These are phyloP conservation scores for Pisolithus orientalis DNA, from an alignment of 768 basidiomycete genomes.

Conservation along the genomic window DNA sequence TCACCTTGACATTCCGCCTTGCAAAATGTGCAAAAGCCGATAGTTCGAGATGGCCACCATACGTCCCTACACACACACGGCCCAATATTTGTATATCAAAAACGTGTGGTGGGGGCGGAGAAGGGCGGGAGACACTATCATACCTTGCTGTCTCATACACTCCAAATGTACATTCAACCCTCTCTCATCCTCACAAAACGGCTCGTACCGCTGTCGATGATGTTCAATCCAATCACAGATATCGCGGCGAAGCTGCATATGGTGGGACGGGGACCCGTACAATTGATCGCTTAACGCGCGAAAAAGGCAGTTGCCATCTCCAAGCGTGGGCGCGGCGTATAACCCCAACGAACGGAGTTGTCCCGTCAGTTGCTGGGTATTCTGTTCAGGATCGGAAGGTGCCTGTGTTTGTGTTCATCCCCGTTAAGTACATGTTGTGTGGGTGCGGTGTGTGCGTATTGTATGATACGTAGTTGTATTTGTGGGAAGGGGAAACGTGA, in stretches of 20 bases:
- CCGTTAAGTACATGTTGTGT: neutral
- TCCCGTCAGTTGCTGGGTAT: constrained; percentile 56
- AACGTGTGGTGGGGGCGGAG: constrained; percentile 8
- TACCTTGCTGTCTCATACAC: constrained; percentile 77
- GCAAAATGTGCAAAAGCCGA: constrained; percentile 84
- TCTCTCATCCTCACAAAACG: constrained; percentile 85
- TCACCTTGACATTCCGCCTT: constrained; percentile 77
- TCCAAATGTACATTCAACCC: constrained; percentile 64
- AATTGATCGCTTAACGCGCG: constrained; percentile 86
- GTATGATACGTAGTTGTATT: constrained; percentile 10
- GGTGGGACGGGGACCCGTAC: constrained; percentile 65
- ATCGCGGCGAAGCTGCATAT: constrained; percentile 61
- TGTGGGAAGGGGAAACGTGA: constrained; percentile 4
- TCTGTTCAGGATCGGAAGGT: constrained; percentile 54
- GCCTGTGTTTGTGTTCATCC: constrained; percentile 21
- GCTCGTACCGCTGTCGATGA: constrained; percentile 69
- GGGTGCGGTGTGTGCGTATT: neutral
- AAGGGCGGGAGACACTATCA: constrained; percentile 12
- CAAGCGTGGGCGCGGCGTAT: constrained; percentile 81
- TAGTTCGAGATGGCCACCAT: constrained; percentile 92
- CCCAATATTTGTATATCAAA: constrained; percentile 6
- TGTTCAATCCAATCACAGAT: constrained; percentile 78
- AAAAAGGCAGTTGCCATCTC: constrained; percentile 93
- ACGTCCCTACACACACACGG: constrained; percentile 51
- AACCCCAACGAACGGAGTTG: constrained; percentile 77